These are phyloP conservation scores for Suhomyces chickasaworum DNA, from an alignment of 1,139 yeast genomes.

Conservation along the genomic window DNA sequence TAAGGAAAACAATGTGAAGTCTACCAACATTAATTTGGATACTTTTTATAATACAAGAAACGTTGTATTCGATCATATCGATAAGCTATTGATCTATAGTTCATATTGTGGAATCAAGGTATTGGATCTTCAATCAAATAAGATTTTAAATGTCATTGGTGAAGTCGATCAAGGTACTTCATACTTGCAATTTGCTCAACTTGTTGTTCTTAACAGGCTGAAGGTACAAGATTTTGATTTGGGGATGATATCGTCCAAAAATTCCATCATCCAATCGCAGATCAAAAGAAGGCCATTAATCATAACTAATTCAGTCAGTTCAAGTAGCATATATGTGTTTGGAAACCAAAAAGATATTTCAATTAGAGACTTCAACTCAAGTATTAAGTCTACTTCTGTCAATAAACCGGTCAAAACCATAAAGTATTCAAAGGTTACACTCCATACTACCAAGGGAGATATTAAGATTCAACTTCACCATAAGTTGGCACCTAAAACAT, in stretches of 20 bases:
- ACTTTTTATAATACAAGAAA: slow-evolving; percentile 18
- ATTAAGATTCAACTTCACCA: slow-evolving; percentile 40
- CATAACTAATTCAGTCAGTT: slow-evolving; percentile 32
- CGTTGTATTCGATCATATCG: slow-evolving; percentile 35
- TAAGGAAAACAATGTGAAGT: slow-evolving; percentile 24
- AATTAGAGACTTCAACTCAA: slow-evolving; percentile 19
- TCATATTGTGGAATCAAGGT: slow-evolving; percentile 37
- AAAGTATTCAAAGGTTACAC: slow-evolving; percentile 20
- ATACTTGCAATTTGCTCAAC: slow-evolving; percentile 25
- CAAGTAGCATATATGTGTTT: slow-evolving; percentile 36
- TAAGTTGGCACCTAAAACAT: slow-evolving; percentile 43
- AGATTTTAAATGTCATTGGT: slow-evolving; percentile 31
- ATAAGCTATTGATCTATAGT: slow-evolving; percentile 36
- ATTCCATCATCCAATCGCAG: slow-evolving; percentile 37
- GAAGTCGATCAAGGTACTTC: slow-evolving; percentile 27
- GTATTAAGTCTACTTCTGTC: slow-evolving; percentile 11
- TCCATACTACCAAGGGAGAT: slow-evolving; percentile 53
- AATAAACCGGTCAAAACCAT: not conserved
- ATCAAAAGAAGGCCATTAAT: slow-evolving; percentile 34
- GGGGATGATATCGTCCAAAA: slow-evolving; percentile 40
- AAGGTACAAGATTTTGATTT: slow-evolving; percentile 24
- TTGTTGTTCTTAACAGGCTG: slow-evolving; percentile 18
- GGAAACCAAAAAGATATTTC: slow-evolving; percentile 22
- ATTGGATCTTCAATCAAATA: slow-evolving; percentile 31
- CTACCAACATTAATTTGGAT: slow-evolving; percentile 14